phyloP scores from a whole-genome alignment of 2,329 filamentous ascomycete species.

The Arachnomyces sp. region DNA sequence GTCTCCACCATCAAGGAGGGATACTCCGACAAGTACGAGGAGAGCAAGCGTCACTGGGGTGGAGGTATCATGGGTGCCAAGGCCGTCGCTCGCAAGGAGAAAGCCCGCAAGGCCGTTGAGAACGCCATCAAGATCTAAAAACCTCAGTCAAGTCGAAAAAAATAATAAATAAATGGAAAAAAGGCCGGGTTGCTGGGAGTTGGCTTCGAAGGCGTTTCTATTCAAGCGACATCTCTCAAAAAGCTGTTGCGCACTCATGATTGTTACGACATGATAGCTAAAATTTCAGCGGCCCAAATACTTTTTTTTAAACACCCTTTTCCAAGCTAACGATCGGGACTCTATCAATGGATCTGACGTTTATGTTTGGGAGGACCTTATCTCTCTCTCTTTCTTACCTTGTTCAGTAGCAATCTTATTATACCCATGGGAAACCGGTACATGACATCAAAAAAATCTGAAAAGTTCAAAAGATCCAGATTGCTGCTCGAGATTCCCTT shows the following conservation, averaged over 20 bases:
- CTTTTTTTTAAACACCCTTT: too few species aligned
- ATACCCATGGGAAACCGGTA: too few species aligned
- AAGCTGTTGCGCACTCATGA: not conserved
- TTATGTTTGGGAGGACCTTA: too few species aligned
- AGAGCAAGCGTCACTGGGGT: slow-evolving; percentile 88
- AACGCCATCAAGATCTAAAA: slow-evolving; percentile 93
- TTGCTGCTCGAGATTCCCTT: too few species aligned
- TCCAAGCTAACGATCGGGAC: too few species aligned
- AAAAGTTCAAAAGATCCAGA: too few species aligned
- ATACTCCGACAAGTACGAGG: slow-evolving; percentile 93
- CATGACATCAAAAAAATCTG: too few species aligned
- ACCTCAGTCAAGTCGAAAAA: slow-evolving; percentile 2
- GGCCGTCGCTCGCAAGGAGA: slow-evolving; percentile 68
- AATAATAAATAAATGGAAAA: not conserved
- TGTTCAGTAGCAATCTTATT: too few species aligned
- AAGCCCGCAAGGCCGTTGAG: slow-evolving; percentile 93
- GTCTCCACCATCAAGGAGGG: slow-evolving; percentile 95
- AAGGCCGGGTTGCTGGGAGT: not conserved
- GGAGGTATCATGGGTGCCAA: slow-evolving; percentile 99
- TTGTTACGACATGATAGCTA: not conserved
- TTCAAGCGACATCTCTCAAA: not conserved
- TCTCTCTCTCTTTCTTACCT: too few species aligned
- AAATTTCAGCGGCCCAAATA: too few species aligned
- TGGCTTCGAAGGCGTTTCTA: not conserved
- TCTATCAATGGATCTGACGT: too few species aligned